phyloP scores from a whole-genome alignment of 2,329 filamentous ascomycete species.

The Xylaria sp. region DNA sequence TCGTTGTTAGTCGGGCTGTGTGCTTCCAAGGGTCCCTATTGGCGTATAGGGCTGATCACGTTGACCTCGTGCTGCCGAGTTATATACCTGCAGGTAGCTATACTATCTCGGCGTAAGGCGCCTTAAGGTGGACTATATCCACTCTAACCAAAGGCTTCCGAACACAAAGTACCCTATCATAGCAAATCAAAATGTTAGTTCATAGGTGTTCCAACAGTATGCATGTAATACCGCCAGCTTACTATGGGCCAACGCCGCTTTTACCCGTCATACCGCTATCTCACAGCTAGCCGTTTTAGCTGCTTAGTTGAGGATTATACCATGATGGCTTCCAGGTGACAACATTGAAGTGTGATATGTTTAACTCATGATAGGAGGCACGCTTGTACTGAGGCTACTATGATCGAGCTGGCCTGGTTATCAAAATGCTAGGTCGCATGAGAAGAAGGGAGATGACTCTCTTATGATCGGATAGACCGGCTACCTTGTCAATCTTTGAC shows the following conservation, averaged over 20 bases:
- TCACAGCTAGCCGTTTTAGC: not conserved
- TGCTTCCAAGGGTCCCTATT: not conserved
- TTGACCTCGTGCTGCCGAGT: not conserved
- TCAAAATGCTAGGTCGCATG: not conserved
- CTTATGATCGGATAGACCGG: not conserved
- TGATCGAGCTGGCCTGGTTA: not conserved
- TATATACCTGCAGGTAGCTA: not conserved
- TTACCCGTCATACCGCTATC: not conserved
- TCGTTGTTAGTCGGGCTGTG: not conserved
- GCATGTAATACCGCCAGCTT: no score
- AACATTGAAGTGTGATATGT: not conserved
- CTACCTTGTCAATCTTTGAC: not conserved
- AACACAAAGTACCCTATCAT: no score
- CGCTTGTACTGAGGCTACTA: not conserved
- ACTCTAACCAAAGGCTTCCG: not conserved
- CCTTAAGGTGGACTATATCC: not conserved
- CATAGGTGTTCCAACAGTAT: no score
- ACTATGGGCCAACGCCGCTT: not conserved
- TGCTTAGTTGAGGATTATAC: not conserved
- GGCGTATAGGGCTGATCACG: conserved; percentile 1
- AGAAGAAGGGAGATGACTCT: not conserved
- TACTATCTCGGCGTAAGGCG: conserved; percentile 1
- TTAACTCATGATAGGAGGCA: not conserved
- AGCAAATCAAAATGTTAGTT: no score
- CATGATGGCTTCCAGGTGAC: not conserved